Percentiles rank a stretch among this genome's conserved stretches.
Evolutionary conservation across 805 yeast genomes (phyloP).

Genomic region (Komagataella mondaviorum): DNA sequence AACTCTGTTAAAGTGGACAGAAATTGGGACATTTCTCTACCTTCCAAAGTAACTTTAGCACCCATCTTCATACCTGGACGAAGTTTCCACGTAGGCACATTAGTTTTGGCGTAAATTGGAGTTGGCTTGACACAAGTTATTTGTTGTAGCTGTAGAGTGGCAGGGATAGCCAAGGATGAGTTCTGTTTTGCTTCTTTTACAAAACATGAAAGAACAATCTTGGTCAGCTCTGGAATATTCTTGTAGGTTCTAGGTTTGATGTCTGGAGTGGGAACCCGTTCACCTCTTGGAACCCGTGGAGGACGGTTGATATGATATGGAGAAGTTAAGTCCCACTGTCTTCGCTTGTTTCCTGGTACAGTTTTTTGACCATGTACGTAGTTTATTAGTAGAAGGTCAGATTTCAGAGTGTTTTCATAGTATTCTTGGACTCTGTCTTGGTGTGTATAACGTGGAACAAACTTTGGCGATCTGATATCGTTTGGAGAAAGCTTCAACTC

Average conservation of each 20-base stretch:
- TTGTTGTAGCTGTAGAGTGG: slow-evolving; percentile 74
- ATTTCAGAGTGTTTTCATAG: slow-evolving; percentile 56
- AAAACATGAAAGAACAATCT: slow-evolving; percentile 65
- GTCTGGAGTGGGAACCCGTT: slow-evolving; percentile 61
- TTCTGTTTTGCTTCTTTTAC: slow-evolving; percentile 60
- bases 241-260: slow-evolving; percentile 49
- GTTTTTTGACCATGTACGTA: slow-evolving; percentile 52
- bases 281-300: slow-evolving; percentile 62
- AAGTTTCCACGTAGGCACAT: slow-evolving; percentile 76
- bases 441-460: slow-evolving; percentile 57
- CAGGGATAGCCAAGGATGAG: slow-evolving; percentile 61
- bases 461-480: slow-evolving; percentile 72
- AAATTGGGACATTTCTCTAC: slow-evolving; percentile 78
- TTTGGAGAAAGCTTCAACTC: slow-evolving; percentile 51
- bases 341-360: slow-evolving; percentile 51
- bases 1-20: slow-evolving; percentile 77
- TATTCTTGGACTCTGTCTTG: slow-evolving; percentile 75
- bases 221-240: slow-evolving; percentile 60
- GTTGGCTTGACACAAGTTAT: slow-evolving; percentile 85
- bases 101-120: slow-evolving; percentile 59
- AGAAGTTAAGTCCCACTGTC: slow-evolving; percentile 78
- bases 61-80: slow-evolving; percentile 89
- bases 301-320: slow-evolving; percentile 86
- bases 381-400: slow-evolving; percentile 67
- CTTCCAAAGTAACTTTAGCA: slow-evolving; percentile 65